Conservation (phyloP, 441 rosid species). For the Gossypium davidsonii region DNA sequence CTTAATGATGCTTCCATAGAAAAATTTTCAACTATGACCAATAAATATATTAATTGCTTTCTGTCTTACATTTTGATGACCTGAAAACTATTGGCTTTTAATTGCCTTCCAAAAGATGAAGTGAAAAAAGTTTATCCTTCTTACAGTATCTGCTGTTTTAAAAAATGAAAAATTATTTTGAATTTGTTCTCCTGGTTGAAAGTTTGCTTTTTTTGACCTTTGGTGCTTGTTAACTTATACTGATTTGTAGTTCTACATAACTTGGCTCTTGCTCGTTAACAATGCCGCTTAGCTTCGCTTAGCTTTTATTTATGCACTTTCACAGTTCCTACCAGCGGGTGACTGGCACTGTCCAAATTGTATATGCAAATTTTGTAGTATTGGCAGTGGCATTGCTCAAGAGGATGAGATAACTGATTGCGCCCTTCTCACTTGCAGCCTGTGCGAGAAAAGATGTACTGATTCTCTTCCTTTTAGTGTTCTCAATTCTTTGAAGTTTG, state of each 20-base stretch:
- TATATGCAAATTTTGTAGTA: slow-evolving; percentile 79
- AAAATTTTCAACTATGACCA: not conserved
- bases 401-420: slow-evolving; percentile 24
- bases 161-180: too few species aligned
- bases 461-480: slow-evolving; percentile 20
- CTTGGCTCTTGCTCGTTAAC: not conserved
- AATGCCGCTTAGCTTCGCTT: not conserved
- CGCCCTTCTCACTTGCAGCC: slow-evolving; percentile 48
- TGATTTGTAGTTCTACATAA: not conserved
- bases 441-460: slow-evolving; percentile 83
- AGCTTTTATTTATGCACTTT: not conserved
- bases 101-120: not conserved
- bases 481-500: slow-evolving; percentile 10
- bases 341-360: slow-evolving; percentile 98
- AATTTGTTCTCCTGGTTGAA: not conserved
- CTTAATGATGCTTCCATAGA: not conserved
- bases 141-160: not conserved
- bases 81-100: slow-evolving; percentile 4
- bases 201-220: not conserved
- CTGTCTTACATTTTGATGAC: slow-evolving; percentile 6
- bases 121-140: not conserved
- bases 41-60: not conserved
- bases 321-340: slow-evolving; percentile 79
- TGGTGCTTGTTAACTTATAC: not conserved
- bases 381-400: slow-evolving; percentile 27